These are phyloP conservation scores for Pleurotus pulmonarius DNA, from an alignment of 768 basidiomycete genomes.

Conservation along the genomic window DNA sequence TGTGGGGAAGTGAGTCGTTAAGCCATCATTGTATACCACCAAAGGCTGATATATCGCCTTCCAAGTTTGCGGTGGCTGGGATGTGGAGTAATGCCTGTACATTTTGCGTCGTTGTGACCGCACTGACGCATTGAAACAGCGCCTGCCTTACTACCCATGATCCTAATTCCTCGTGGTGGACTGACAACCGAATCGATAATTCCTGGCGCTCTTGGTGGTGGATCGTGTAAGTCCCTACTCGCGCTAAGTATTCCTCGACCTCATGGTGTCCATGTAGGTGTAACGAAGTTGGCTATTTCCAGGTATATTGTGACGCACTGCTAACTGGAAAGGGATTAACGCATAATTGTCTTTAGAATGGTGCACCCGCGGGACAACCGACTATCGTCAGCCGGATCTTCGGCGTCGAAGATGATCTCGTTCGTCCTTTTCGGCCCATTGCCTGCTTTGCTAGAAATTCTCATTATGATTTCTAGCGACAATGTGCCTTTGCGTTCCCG, in stretches of 20 bases:
- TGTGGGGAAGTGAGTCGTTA: constrained; percentile 36
- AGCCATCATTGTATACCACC: background rate
- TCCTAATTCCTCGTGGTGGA: constrained; percentile 40
- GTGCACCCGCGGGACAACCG: constrained; percentile 31
- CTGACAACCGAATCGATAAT: constrained; percentile 53
- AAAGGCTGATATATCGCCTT: background rate
- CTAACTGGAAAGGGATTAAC: background rate
- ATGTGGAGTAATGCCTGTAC: constrained; percentile 39
- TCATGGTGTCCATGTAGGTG: constrained; percentile 36
- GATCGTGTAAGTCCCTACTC: constrained; percentile 46
- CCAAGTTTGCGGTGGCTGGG: constrained; percentile 47
- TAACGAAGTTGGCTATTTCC: constrained; percentile 63
- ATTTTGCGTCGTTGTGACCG: too few relatives aligned
- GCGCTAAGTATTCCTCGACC: too few relatives aligned
- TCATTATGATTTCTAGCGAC: constrained; percentile 36
- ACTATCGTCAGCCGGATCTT: constrained; percentile 52
- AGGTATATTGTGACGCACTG: constrained; percentile 23
- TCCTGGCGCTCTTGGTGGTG: constrained; percentile 61
- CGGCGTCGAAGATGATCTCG: constrained; percentile 51
- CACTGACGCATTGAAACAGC: constrained; percentile 16
- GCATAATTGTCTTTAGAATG: constrained; percentile 26
- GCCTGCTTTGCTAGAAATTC: background rate
- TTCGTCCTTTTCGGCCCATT: constrained; percentile 17
- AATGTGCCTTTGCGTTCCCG: constrained; percentile 68
- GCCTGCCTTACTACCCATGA: constrained; percentile 40